phyloP scores from a whole-genome alignment of 306 rosid genomes.

The Senna tora region DNA sequence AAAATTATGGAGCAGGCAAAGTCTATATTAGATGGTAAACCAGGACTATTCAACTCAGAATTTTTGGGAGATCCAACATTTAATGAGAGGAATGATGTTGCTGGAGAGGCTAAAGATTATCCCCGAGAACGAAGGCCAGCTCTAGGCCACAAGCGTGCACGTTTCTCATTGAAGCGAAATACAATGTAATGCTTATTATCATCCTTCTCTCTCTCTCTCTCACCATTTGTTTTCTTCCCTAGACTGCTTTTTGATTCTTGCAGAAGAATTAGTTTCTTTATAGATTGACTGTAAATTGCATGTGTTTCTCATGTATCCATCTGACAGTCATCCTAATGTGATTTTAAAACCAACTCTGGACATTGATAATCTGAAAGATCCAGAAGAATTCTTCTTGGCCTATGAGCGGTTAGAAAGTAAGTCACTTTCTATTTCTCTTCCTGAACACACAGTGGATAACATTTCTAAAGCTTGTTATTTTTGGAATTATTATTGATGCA shows the following conservation, averaged over 20 bases:
- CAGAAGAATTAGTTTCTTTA: not conserved
- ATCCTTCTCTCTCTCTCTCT: too few relatives aligned
- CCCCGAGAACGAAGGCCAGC: slow-evolving; percentile 69
- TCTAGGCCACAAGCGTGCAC: slow-evolving; percentile 69
- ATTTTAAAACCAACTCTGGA: slow-evolving; percentile 56
- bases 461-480: slow-evolving; percentile 20
- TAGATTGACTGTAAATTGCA: not conserved
- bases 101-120: slow-evolving; percentile 44
- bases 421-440: slow-evolving; percentile 29
- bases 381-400: slow-evolving; percentile 65
- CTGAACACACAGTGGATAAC: slow-evolving; percentile 6
- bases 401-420: slow-evolving; percentile 72
- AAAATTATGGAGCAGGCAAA: slow-evolving; percentile 55
- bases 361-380: slow-evolving; percentile 59
- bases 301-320: slow-evolving; percentile 23
- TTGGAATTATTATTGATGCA: slow-evolving; percentile 37
- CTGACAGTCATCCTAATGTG: slow-evolving; percentile 57
- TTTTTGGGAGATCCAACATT: slow-evolving; percentile 5
- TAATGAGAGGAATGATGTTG: slow-evolving; percentile 33
- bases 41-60: slow-evolving; percentile 39
- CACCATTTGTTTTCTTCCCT: not conserved
- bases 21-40: slow-evolving; percentile 42
- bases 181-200: slow-evolving; percentile 44
- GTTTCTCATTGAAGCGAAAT: slow-evolving; percentile 64
- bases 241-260: not conserved